A percentile compares a stretch with the other conserved stretches of the same genome.
phyloP scores from a whole-genome alignment of 2,329 filamentous ascomycete genomes.

The Arthrobotrys iridis region DNA sequence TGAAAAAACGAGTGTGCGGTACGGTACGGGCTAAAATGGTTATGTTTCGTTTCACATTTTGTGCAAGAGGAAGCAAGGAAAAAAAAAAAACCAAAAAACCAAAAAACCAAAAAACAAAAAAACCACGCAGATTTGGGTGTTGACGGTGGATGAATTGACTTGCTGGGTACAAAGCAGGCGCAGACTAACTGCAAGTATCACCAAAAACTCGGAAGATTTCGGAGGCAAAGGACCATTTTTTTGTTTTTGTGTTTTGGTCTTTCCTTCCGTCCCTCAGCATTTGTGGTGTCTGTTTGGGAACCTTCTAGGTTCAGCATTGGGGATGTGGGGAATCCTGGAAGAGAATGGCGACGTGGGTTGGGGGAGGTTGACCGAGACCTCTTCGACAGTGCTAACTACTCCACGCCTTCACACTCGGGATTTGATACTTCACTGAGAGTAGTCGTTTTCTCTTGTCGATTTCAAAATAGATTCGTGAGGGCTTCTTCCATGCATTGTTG shows the following conservation, averaged over 20 bases:
- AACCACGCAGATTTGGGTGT: constrained; percentile 4
- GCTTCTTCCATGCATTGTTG: background rate
- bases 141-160: constrained; percentile 33
- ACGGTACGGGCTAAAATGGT: background rate
- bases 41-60: constrained; percentile 22
- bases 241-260: too few species aligned
- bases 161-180: constrained; percentile 32
- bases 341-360: background rate
- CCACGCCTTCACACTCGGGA: background rate
- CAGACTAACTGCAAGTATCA: constrained; percentile 27
- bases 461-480: background rate
- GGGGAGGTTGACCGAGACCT: constrained; percentile 9
- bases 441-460: too few species aligned
- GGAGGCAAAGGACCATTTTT: constrained; percentile 13
- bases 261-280: background rate
- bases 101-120: too few species aligned
- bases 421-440: background rate
- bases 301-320: background rate
- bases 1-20: too few species aligned
- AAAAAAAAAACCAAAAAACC: too few species aligned
- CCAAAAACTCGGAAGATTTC: constrained; percentile 49
- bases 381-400: background rate
- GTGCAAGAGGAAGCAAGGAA: too few species aligned
- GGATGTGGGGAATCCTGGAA: constrained; percentile 46
- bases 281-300: background rate